Base-by-base conservation (phyloP, 371 early-diverging fungal species). In the Mortierella sp. region DNA sequence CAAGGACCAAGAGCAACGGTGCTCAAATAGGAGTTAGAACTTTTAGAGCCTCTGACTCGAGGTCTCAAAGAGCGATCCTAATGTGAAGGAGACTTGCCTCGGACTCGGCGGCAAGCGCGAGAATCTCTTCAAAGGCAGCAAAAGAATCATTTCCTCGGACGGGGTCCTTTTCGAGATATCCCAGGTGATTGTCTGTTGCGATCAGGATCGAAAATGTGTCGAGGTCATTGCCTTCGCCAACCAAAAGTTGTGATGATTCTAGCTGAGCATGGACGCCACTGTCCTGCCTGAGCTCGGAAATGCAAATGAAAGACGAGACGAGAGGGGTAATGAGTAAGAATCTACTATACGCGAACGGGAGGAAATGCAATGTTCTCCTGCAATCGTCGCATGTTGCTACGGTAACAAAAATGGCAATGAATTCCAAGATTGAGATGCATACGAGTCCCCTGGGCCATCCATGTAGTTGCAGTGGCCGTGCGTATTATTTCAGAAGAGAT, bases 111-210 rank as follows among this genome's bases (percentile, higher is more conserved):
- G 99, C 99, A 5, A 96, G 70, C 45, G 89, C 65, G 25, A 99
- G 85, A 19, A 99, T 95, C 83, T 99, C 99, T 80, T 94, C 94
- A 86, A 99, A 99, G 11, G 98, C 86, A 2, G 79, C 66, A 72
- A 99, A 96, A 1, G 97, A 95, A 83, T 99, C 99, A 55, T 94
- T 84, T 11, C 94, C 93, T 18, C 98, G 87, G 29, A 99, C 84
- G 4, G 94, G 96, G 84, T 99, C 99, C 62, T 90, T 92, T 80
- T 99, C 99, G 56, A 95, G 72, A 72, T 94, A 99, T 0, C 99
- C 99, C 5, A 99, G 81, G 77, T 99, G 99, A 75, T 98, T 99
- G 84, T 99, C 99, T 12, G 99, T 97, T 11, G 97, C 95, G 37
- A 97, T 82, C 29, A 97, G 81, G 15, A 96, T 93, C 25, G 75